Evolutionary conservation across 257 asterid genomes (phyloP).

Genomic region (Perilla frutescens): DNA sequence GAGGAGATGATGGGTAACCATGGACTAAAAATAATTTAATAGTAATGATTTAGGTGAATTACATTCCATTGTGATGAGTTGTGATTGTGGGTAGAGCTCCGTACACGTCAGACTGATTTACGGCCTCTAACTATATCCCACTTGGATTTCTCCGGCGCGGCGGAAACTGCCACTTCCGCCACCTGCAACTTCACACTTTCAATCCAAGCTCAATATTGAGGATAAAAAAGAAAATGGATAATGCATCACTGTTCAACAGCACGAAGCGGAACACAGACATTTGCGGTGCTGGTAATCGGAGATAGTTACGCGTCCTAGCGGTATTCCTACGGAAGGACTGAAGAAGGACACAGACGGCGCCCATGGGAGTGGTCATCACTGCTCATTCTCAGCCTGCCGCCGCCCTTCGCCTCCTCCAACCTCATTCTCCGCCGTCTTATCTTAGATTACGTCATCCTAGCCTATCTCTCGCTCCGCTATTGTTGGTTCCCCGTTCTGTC

Average conservation of each 20-base stretch:
- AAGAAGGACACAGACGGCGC: conserved; percentile 34
- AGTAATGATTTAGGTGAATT: neutral
- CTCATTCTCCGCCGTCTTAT: conserved; percentile 46
- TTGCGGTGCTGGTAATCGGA: conserved; percentile 17
- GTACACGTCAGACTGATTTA: conserved; percentile 30
- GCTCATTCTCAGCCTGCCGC: conserved; percentile 52
- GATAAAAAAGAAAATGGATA: conserved; percentile 3
- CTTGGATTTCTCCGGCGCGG: conserved; percentile 30
- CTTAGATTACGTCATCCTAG: conserved; percentile 44
- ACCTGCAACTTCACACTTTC: neutral
- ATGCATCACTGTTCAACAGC: conserved; percentile 52
- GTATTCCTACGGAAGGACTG: conserved; percentile 26
- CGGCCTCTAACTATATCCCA: conserved; percentile 31
- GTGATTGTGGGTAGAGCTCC: neutral
- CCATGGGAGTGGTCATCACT: conserved; percentile 55
- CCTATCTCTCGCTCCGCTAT: conserved; percentile 38
- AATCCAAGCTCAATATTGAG: neutral
- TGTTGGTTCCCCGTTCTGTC: conserved; percentile 45
- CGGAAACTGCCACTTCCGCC: conserved; percentile 23
- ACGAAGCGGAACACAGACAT: conserved; percentile 29
- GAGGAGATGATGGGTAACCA: too few species aligned
- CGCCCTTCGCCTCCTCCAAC: conserved; percentile 38
- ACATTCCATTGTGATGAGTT: neutral
- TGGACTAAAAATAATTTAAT: too few species aligned
- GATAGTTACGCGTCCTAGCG: conserved; percentile 3